These are phyloP conservation scores for Fusarium nygamai DNA, from an alignment of 2,329 filamentous ascomycete genomes.

Conservation along the genomic window DNA sequence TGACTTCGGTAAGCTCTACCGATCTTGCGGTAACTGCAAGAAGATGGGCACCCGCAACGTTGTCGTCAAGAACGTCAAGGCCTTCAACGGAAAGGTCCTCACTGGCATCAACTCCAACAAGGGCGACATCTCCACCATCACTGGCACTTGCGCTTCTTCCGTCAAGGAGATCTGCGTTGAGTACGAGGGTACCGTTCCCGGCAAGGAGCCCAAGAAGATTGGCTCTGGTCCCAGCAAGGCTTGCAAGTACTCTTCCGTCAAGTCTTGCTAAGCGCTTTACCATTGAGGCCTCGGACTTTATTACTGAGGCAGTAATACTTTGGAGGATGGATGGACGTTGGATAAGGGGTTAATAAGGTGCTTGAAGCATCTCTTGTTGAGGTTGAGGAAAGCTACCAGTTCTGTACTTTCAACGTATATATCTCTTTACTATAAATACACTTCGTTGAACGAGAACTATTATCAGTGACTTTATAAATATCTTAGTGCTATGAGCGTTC, in stretches of 20 bases:
- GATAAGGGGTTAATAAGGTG: background rate
- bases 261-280: slow-evolving; percentile 29
- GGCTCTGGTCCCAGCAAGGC: slow-evolving; percentile 30
- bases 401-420: background rate
- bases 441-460: background rate
- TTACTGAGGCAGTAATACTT: background rate
- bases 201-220: slow-evolving; percentile 41
- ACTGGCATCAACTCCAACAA: slow-evolving; percentile 43
- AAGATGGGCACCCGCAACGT: slow-evolving; percentile 41
- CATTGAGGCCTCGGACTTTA: too few species aligned
- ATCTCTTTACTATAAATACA: slow-evolving; percentile 7
- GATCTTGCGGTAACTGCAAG: slow-evolving; percentile 42
- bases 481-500: fast-evolving
- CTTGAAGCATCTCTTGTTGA: background rate
- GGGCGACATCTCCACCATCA: slow-evolving; percentile 32
- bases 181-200: slow-evolving; percentile 36
- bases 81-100: slow-evolving; percentile 39
- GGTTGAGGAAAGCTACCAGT: background rate
- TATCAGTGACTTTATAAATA: fast-evolving
- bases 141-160: slow-evolving; percentile 30
- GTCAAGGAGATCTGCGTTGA: slow-evolving; percentile 40
- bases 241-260: slow-evolving; percentile 39
- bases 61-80: slow-evolving; percentile 38
- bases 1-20: slow-evolving; percentile 42
- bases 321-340: background rate